These are phyloP conservation scores for Ascochyta koolunga DNA, from an alignment of 2,329 filamentous ascomycete species.

Conservation along the genomic window DNA sequence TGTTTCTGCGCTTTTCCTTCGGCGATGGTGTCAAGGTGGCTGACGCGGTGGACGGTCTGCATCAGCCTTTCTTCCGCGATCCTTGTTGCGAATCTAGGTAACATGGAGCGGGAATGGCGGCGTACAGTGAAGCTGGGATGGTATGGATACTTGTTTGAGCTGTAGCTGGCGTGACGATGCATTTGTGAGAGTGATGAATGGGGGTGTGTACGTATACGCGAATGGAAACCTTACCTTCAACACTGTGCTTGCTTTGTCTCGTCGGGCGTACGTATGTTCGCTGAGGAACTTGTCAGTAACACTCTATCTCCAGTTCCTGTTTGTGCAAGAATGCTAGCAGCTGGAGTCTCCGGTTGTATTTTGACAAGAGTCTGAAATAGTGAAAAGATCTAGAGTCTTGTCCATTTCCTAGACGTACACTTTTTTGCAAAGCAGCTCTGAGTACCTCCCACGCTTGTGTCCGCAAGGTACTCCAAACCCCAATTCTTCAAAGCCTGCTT, in stretches of 20 bases:
- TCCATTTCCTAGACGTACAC: too few species aligned
- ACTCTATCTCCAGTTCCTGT: too few species aligned
- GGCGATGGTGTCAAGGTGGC: slow-evolving; percentile 13
- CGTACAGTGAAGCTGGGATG: slow-evolving; percentile 11
- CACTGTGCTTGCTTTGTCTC: not conserved
- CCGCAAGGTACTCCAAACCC: too few species aligned
- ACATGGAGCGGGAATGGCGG: slow-evolving; percentile 9
- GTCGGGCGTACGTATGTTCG: too few species aligned
- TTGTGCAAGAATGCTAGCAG: too few species aligned
- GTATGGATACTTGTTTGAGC: slow-evolving; percentile 4
- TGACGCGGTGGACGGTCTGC: not conserved
- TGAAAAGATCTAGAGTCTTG: too few species aligned
- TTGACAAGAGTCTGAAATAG: too few species aligned
- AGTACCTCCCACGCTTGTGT: too few species aligned
- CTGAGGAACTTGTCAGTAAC: too few species aligned
- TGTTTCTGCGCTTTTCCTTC: slow-evolving; percentile 8
- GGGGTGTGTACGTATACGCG: slow-evolving; percentile 13
- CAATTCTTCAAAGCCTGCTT: too few species aligned
- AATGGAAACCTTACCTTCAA: slow-evolving; percentile 11
- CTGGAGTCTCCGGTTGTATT: too few species aligned
- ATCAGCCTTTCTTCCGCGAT: slow-evolving; percentile 11
- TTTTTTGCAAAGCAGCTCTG: too few species aligned
- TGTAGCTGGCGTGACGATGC: slow-evolving; percentile 11
- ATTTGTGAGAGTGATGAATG: not conserved
- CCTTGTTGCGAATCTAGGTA: slow-evolving; percentile 19